phyloP scores from a whole-genome alignment of 805 yeast species.

The Spathaspora girioi region DNA sequence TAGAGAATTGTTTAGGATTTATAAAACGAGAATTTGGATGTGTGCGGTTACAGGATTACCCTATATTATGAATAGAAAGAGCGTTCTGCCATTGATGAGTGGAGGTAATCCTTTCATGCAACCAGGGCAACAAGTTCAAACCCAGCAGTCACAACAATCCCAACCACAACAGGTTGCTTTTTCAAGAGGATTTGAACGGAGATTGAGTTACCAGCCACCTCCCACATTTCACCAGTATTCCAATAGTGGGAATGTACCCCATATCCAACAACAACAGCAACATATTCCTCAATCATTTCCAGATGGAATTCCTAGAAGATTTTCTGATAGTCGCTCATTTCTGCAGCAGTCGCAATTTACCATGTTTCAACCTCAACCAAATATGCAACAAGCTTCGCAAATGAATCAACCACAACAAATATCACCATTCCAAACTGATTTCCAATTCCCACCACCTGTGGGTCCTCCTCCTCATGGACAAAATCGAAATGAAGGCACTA shows the following conservation, averaged over 20 bases:
- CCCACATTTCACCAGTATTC: conserved; percentile 3
- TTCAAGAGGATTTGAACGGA: conserved; percentile 3
- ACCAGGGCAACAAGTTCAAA: neutral
- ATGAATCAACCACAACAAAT: neutral
- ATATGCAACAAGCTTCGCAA: neutral
- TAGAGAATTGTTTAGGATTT: conserved; percentile 68
- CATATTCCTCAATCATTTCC: conserved; percentile 1
- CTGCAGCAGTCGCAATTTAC: conserved; percentile 3
- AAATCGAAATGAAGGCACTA: neutral
- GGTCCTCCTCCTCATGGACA: neutral
- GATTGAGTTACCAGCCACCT: conserved; percentile 3
- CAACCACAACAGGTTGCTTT: conserved; percentile 2
- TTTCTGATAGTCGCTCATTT: conserved; percentile 1
- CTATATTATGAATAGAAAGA: conserved; percentile 12
- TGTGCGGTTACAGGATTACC: conserved; percentile 60
- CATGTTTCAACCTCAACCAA: conserved; percentile 5
- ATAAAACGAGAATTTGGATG: conserved; percentile 79
- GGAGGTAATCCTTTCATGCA: conserved; percentile 1
- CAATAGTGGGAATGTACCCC: neutral
- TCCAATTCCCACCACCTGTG: neutral
- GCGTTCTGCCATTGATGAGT: neutral
- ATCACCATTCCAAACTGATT: conserved; percentile 2
- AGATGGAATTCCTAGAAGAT: conserved; percentile 2
- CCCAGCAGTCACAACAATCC: neutral
- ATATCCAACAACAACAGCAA: conserved; percentile 1